These are phyloP conservation scores for Stereocaulon alpinum DNA, from an alignment of 495 filamentous ascomycete genomes.

Conservation along the genomic window DNA sequence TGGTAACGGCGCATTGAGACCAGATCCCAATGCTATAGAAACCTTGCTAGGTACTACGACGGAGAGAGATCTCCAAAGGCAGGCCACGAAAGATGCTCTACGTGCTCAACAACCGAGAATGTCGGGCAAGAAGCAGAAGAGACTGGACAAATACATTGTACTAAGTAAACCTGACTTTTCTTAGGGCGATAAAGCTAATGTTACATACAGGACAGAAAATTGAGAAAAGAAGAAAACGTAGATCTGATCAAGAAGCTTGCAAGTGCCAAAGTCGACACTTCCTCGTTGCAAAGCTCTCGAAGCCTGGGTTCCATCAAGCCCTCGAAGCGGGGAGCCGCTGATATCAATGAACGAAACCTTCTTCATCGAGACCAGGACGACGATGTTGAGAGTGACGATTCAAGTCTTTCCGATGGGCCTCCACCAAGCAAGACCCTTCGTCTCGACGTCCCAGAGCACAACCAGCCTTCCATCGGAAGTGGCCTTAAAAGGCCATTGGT, in stretches of 20 bases:
- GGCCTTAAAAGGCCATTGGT: constrained; percentile 84
- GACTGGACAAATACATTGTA: constrained; percentile 92
- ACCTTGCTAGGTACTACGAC: constrained; percentile 54
- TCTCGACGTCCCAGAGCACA: not conserved
- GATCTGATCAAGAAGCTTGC: constrained; percentile 75
- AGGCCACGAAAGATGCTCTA: constrained; percentile 56
- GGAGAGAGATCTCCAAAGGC: constrained; percentile 58
- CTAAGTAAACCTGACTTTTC: constrained; percentile 15
- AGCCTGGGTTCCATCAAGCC: constrained; percentile 52
- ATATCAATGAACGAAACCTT: constrained; percentile 32
- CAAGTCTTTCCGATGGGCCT: constrained; percentile 20
- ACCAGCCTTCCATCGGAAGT: constrained; percentile 45
- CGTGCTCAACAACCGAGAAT: constrained; percentile 55
- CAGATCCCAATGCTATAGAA: constrained; percentile 63
- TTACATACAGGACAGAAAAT: constrained; percentile 61
- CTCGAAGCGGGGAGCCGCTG: constrained; percentile 47
- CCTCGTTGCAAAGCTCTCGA: constrained; percentile 61
- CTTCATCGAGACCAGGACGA: constrained; percentile 49
- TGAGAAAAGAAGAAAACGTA: constrained; percentile 86
- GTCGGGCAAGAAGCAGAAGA: constrained; percentile 84
- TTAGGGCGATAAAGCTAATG: not conserved
- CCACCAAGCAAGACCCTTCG: constrained; percentile 2
- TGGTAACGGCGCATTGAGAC: constrained; percentile 26
- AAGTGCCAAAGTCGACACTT: constrained; percentile 69
- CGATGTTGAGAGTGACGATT: constrained; percentile 35